Base-by-base conservation (phyloP, 495 filamentous ascomycete species). In the Penicillium antarcticum region DNA sequence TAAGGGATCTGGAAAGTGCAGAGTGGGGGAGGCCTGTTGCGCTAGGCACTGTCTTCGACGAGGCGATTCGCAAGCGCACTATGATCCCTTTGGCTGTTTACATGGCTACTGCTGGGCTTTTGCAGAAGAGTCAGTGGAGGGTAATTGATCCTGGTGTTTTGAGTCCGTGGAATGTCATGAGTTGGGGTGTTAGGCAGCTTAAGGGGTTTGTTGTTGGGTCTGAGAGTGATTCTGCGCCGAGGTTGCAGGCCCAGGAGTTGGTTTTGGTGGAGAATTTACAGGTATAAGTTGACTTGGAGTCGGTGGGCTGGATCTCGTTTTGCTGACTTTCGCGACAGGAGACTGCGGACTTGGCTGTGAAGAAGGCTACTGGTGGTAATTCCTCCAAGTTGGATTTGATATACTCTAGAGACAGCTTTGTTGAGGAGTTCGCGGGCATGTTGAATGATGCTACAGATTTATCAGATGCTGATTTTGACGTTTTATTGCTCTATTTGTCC, bases 1-100 rank as follows among this genome's bases (percentile, higher is more conserved):
- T 87, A 12, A 77, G 80, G 26, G 84, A 83, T 14, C 71, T 98
- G 53, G 87, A 92, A 58, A 84, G 77, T 13, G 79, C 82, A 39
- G 85, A 95, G 63, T 95, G 81, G 73, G 95, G 94, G 16, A 77
- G 84, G 18, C 94, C 94, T 16, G 75, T 92, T n/a, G 89, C 87
- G 7, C 71, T 98, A 3, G 87, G 85, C 2, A 79, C 85, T 18
- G 94, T 92, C 35, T 73, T 97, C 61, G 76, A 82, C 24, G 92
- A 97, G 52, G 87, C 89, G 0, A 64, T 94, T 3, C 69, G 70
- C 32, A 83, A 79, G 46, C 80, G 75, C 4, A 82, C 86, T 19
- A 80, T 94, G 70, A 72, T 96, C 13, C 83, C 87, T 2, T 58
- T 91, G 23, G 71, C 80, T 56, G 4, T 70, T 68, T 53, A 80